Conservation (phyloP, 257 asterid species). For the Nicotiana paniculata region DNA sequence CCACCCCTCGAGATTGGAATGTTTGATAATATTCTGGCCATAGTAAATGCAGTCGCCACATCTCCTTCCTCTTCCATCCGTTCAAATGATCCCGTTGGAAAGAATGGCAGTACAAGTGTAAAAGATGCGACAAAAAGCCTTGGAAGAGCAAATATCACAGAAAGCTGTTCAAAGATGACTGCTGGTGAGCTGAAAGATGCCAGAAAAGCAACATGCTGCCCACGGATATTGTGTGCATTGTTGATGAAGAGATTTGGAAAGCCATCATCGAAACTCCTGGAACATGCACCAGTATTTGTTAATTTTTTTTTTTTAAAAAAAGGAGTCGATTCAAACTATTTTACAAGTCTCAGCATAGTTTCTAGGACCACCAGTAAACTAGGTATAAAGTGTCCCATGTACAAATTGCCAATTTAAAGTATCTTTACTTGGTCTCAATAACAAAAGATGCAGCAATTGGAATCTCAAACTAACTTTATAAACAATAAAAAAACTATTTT, state of each 20-base stretch:
- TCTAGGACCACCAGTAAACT: not conserved
- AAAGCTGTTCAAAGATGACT: conserved; percentile 90
- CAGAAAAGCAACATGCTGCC: conserved; percentile 82
- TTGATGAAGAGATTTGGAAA: conserved; percentile 90
- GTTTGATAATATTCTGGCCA: conserved; percentile 91
- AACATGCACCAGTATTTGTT: conserved; percentile 7
- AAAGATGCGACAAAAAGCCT: conserved; percentile 86
- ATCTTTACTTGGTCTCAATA: not conserved
- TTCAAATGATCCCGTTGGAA: conserved; percentile 92
- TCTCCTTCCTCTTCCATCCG: conserved; percentile 96
- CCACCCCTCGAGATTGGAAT: conserved; percentile 91
- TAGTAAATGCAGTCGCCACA: conserved; percentile 90
- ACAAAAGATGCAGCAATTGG: not conserved
- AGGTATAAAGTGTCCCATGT: not conserved
- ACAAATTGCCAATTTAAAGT: not conserved
- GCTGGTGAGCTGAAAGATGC: conserved; percentile 94
- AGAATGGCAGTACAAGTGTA: conserved; percentile 74
- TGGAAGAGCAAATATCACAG: conserved; percentile 92
- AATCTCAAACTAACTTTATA: not conserved
- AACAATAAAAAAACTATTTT: not conserved
- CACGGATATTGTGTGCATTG: conserved; percentile 82
- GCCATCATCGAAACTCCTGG: conserved; percentile 92
- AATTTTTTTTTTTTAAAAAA: not conserved
- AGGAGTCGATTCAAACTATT: not conserved
- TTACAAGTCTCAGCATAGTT: not conserved